Evolutionary conservation across 1,284 basidiomycete species (phyloP), one percentile per base, ranked within the genome.

Genomic region (Apiotrichum montevideense): DNA sequence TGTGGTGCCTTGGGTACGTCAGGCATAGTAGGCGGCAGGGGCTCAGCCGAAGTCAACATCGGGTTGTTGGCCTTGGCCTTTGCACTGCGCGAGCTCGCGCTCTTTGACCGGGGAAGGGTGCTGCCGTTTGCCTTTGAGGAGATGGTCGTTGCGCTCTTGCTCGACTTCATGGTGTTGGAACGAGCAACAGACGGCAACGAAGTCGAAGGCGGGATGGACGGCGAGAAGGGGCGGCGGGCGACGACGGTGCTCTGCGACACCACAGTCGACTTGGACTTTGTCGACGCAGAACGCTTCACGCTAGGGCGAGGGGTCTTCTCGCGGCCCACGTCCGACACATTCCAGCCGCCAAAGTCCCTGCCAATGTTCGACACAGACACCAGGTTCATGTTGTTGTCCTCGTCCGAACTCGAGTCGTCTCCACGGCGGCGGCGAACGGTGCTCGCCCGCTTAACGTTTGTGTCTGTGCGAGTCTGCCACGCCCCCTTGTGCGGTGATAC

Each of bases 1-100:
- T 62, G 66, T 2, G 75, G 75, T 0, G 75, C 75, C 57, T 73
- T 75, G 35, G 75, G 74, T 0, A 77, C 70, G 9, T 76, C 74
- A 6, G 69, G 70, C 73, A 77, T 73, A 9, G 58, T 54, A 8
- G 75, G 72, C 9, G 63, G 52, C 1, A 63, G 51, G n/a, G 57
- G 35, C 48, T 72, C 67, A 11, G 70, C 64, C 1, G 73, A 62
- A 8, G 68, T 63, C 72, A 74, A 72, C 61, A 73, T 71, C 55
- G 56, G 71, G 45, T 54, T 55, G 29, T 35, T 46, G 5, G 40
- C 32, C n/a, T 61, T 56, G 21, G 21, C 21, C 8, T 62, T 58
- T 21, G 62, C 62, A 41, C 62, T 65, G 37, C 61, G 59, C 11
- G 52, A 9, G 21, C 21, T 21, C 21, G 21, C 21, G 13, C 56